phyloP scores from a whole-genome alignment of 2,329 filamentous ascomycete genomes.

The Ophidiomyces ophidiicola region DNA sequence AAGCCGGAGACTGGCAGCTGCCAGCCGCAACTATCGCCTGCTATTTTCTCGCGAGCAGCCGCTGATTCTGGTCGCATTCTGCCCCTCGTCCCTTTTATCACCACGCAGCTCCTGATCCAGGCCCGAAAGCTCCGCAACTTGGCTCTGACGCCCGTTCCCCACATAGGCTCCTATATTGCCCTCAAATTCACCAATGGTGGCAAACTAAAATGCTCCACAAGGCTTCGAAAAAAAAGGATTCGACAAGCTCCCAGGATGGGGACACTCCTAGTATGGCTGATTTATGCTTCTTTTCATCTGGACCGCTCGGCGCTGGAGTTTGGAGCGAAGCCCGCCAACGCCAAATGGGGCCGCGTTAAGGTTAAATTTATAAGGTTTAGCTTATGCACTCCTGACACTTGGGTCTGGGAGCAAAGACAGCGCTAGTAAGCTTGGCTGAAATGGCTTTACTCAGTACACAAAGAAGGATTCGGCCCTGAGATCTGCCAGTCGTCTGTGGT shows the following conservation, averaged over 20 bases:
- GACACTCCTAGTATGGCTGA: not conserved
- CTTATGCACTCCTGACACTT: no score
- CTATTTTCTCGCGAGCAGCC: not conserved
- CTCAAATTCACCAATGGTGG: slow-evolving; percentile 7
- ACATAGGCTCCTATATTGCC: not conserved
- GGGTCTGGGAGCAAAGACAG: no score
- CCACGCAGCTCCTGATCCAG: not conserved
- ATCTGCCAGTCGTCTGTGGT: no score
- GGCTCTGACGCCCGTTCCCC: not conserved
- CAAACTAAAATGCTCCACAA: not conserved
- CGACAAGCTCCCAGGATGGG: not conserved
- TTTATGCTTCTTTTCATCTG: slow-evolving; percentile 12
- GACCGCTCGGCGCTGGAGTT: no score
- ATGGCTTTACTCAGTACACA: no score
- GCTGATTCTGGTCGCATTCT: not conserved
- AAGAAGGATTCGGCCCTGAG: no score
- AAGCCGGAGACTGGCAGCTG: no score
- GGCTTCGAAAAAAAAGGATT: not conserved
- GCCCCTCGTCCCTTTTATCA: not conserved
- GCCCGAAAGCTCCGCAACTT: not conserved
- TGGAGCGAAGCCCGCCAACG: no score
- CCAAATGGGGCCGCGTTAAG: no score
- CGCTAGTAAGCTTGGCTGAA: no score
- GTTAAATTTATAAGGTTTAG: no score
- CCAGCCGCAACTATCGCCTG: not conserved